Conservation (phyloP, 768 basidiomycete genomes). For the Suillus subaureus region DNA sequence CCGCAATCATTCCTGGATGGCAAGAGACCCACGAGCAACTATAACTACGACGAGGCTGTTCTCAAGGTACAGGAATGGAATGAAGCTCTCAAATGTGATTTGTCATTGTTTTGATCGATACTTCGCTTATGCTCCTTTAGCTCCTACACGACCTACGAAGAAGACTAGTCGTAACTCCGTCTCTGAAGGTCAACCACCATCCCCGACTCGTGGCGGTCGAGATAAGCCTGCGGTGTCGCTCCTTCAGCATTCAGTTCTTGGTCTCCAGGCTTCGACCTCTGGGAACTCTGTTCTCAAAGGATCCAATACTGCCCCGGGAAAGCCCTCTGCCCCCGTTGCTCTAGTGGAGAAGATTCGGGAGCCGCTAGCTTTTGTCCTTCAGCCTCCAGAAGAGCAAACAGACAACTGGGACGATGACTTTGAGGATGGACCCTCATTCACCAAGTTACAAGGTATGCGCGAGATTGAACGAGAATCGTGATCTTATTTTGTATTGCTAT, state of each 20-base stretch:
- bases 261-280: conserved; percentile 37
- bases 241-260: conserved; percentile 35
- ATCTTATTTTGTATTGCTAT: neutral
- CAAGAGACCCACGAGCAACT: conserved; percentile 67
- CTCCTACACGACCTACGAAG: conserved; percentile 76
- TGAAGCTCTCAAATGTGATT: conserved; percentile 87
- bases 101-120: conserved; percentile 18
- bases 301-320: conserved; percentile 18
- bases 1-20: conserved; percentile 31
- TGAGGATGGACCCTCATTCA: conserved; percentile 87
- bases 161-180: conserved; percentile 47
- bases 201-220: conserved; percentile 40
- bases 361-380: conserved; percentile 66
- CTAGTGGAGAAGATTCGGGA: conserved; percentile 45
- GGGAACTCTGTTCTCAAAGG: conserved; percentile 30
- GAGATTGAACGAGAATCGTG: neutral
- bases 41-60: conserved; percentile 93
- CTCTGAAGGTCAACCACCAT: conserved; percentile 43
- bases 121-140: conserved; percentile 37
- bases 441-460: conserved; percentile 70
- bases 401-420: conserved; percentile 99
- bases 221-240: conserved; percentile 29
- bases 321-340: conserved; percentile 29
- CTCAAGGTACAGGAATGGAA: conserved; percentile 99
- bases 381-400: conserved; percentile 80